phyloP scores from a whole-genome alignment of 139 green algal species.

The Dunaliella sp. region DNA sequence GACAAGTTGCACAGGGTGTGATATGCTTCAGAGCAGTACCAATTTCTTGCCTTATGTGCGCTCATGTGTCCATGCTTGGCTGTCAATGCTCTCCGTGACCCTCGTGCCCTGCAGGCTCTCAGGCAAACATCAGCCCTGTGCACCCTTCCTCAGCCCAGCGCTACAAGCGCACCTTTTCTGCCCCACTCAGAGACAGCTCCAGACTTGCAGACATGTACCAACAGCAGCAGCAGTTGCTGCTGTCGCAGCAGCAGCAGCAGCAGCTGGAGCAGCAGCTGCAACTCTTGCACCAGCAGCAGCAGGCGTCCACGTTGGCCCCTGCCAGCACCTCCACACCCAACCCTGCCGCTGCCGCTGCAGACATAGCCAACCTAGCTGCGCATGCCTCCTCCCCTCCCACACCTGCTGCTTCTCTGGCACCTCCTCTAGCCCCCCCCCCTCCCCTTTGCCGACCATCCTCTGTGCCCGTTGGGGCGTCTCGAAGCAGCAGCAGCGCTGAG shows the following conservation, averaged over 20 bases:
- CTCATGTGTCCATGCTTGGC: too few species aligned
- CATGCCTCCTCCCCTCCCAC: not conserved
- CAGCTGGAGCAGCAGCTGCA: conserved; percentile 8
- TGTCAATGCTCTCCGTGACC: too few species aligned
- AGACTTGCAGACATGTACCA: not conserved
- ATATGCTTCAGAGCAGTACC: too few species aligned
- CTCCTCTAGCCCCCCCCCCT: too few species aligned
- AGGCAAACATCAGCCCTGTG: not conserved
- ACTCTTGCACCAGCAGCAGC: conserved; percentile 4
- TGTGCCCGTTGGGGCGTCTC: too few species aligned
- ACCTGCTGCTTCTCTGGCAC: not conserved
- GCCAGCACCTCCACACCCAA: not conserved
- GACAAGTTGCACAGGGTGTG: too few species aligned
- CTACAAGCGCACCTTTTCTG: not conserved
- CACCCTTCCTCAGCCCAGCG: not conserved
- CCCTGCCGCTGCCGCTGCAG: too few species aligned
- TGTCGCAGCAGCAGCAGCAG: not conserved
- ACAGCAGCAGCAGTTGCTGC: too few species aligned
- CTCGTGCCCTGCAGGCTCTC: too few species aligned
- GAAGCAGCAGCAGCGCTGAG: not conserved
- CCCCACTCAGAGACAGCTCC: not conserved
- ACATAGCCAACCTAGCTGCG: not conserved
- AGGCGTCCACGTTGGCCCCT: not conserved
- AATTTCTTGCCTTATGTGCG: too few species aligned
- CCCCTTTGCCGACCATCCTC: too few species aligned